phyloP scores from a whole-genome alignment of 108 stramenopile species.

The Cylindrotheca fusiformis region DNA sequence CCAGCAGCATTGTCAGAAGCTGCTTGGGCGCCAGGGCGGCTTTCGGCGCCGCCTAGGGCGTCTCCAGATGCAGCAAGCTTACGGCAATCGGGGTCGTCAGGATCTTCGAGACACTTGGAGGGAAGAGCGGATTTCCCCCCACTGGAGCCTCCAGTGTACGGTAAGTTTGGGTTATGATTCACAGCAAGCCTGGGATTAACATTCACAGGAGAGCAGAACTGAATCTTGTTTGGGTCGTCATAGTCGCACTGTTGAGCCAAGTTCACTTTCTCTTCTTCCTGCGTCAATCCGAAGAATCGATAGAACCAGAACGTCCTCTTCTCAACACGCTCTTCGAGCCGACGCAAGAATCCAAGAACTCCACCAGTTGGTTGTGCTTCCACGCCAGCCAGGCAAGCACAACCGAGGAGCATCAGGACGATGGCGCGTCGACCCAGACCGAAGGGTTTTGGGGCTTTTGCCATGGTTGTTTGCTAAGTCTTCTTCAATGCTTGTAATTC shows the following conservation, averaged over 20 bases:
- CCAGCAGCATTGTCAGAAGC: background rate
- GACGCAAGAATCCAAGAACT: constrained; percentile 22
- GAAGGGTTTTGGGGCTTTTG: too few relatives aligned
- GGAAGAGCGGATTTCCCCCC: constrained; percentile 3
- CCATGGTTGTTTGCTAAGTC: too few relatives aligned
- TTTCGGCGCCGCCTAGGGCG: background rate
- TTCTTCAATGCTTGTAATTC: too few relatives aligned
- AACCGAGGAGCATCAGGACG: constrained; percentile 11
- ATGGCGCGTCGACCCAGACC: background rate
- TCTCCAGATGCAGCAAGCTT: background rate
- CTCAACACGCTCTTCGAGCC: constrained; percentile 17
- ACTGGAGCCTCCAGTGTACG: constrained; percentile 1
- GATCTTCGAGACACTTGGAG: constrained; percentile 28
- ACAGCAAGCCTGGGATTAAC: background rate
- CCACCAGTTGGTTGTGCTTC: constrained; percentile 16
- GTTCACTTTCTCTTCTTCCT: constrained; percentile 19
- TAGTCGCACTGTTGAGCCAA: constrained; percentile 17
- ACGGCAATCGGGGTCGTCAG: constrained; percentile 24
- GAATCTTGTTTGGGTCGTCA: constrained; percentile 23
- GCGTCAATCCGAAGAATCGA: constrained; percentile 24
- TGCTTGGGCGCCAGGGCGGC: background rate
- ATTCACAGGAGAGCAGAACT: constrained; percentile 19
- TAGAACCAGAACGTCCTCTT: constrained; percentile 29
- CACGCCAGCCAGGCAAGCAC: background rate
- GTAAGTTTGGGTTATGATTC: constrained; percentile 14